Evolutionary conservation across 106 monocot species (phyloP).

Genomic region (Agapanthus africanus): DNA sequence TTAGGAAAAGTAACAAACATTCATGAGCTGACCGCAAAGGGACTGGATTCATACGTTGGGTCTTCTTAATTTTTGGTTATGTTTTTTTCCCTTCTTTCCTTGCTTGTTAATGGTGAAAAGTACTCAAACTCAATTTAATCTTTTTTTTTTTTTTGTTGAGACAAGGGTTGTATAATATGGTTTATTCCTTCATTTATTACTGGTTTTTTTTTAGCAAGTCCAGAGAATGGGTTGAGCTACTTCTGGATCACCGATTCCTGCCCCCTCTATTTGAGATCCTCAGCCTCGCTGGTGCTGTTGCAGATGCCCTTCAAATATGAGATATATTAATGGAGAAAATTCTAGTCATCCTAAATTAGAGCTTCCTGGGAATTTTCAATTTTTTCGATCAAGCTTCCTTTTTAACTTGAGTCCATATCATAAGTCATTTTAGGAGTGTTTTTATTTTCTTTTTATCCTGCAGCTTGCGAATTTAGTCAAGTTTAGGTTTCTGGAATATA

Average conservation of each 20-base stretch:
- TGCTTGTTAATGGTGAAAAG: not conserved
- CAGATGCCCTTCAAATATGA: constrained; percentile 77
- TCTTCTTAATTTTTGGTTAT: too few species aligned
- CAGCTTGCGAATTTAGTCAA: too few species aligned
- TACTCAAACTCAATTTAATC: not conserved
- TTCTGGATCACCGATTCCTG: constrained; percentile 99
- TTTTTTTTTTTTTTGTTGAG: not conserved
- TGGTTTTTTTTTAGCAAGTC: constrained; percentile 43
- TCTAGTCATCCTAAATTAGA: too few species aligned
- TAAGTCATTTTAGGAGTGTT: too few species aligned
- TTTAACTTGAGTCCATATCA: too few species aligned
- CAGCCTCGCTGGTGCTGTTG: constrained; percentile 77
- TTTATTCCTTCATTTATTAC: not conserved
- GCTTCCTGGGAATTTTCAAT: too few species aligned
- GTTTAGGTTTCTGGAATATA: too few species aligned
- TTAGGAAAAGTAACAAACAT: too few species aligned
- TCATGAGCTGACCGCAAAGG: too few species aligned
- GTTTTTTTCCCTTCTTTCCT: not conserved
- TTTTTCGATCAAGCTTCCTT: too few species aligned
- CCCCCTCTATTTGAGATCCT: constrained; percentile 90
- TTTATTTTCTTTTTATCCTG: too few species aligned
- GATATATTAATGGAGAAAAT: not conserved
- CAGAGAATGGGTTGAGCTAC: constrained; percentile 60
- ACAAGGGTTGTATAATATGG: not conserved
- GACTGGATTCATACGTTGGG: too few species aligned